Evolutionary conservation across 345 rosid genomes (phyloP), one percentile per base, ranked within the genome.

Genomic region (Eucalyptus cloeziana): DNA sequence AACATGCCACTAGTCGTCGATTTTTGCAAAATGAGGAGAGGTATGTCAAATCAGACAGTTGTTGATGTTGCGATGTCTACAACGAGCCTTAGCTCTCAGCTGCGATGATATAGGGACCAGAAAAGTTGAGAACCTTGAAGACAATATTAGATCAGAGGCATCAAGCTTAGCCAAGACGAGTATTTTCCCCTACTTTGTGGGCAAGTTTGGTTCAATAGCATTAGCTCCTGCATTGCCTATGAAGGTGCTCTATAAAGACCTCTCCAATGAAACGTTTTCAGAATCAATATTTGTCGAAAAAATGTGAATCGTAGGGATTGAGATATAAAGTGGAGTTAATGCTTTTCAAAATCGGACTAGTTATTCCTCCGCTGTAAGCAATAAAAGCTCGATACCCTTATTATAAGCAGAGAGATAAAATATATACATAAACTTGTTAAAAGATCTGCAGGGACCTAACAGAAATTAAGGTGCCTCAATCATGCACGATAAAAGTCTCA

Each of bases 121-220:
- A 15, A 94, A 94, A 62, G 47, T 89, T 27, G 87, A 90, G 91
- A 93, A 94, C 87, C 93, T 94, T 14, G 90, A 89, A 21, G 91
- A 86, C 90, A 94, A 94, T 89, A 91, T 93, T 81, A 91, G 92
- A 40, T 90, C 96, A 17, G 40, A 93, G 90, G 88, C 45, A 1
- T 93, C 89, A 87, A 89, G 89, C 93, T 94, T 12, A 89, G 85
- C 76, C 6, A 87, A 87, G 93, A 93, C 9, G 62, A 56, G 62
- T 4, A 56, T 56, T 56, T 22, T 56, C 62, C 62, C 62, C 62
- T 56, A 56, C 30, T 56, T 56, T 4, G 30, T 9, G 7, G 76
- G 33, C 76, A 64, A 64, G 76, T 7, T 64, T n/a, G 21, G 76
- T n/a, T 31, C 76, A 7, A 64, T 64, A 64, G 37, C 76, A 64